A percentile compares a stretch with the other conserved stretches of the same genome.
These are phyloP conservation scores for Ustilago tritici DNA, from an alignment of 1,284 basidiomycete species.

Conservation along the genomic window DNA sequence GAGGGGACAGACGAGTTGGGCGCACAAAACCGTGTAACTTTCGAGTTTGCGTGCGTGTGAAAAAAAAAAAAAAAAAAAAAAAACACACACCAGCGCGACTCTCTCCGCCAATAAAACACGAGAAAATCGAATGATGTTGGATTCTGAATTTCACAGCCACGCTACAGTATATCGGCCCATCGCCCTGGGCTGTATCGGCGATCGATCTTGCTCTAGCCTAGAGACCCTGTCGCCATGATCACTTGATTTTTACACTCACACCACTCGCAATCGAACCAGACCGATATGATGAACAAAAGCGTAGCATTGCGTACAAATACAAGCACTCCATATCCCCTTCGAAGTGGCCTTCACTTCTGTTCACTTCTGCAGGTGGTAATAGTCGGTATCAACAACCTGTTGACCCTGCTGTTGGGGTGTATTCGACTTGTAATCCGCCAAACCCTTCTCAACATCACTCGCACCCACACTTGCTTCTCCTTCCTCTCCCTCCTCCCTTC, in stretches of 20 bases:
- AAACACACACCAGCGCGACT: not conserved
- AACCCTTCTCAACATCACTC: slow-evolving; percentile 33
- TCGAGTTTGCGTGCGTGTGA: not conserved
- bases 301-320: not conserved
- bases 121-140: slow-evolving; percentile 12
- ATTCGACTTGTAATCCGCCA: slow-evolving; percentile 18
- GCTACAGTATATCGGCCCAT: not conserved
- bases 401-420: slow-evolving; percentile 7
- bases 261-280: not conserved
- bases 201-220: not conserved
- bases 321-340: not conserved
- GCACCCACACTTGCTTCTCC: not conserved
- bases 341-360: not conserved
- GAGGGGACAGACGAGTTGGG: not conserved
- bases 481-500: not conserved
- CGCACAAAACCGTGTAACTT: not conserved
- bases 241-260: no score
- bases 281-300: not conserved
- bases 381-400: slow-evolving; percentile 28
- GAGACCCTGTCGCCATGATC: not conserved
- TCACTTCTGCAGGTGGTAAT: slow-evolving; percentile 36
- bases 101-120: not conserved
- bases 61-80: not conserved
- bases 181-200: not conserved
- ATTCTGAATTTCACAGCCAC: not conserved